Conservation (phyloP, 2,329 filamentous ascomycete genomes). For the Penicillium brevicompactum region DNA sequence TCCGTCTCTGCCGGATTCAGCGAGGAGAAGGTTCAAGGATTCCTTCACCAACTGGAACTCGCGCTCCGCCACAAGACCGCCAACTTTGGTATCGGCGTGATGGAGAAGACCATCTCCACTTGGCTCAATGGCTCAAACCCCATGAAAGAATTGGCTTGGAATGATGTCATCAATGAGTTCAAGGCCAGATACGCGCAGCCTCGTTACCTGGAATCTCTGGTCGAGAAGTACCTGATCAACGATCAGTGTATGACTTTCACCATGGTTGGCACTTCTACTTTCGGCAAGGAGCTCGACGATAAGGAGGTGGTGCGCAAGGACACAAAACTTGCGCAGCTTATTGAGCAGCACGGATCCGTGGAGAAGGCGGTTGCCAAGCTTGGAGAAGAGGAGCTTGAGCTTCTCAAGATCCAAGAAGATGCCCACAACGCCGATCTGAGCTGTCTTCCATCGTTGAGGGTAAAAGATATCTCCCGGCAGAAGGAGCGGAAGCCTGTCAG, state of each 20-base stretch:
- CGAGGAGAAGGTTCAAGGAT: slow-evolving; percentile 85
- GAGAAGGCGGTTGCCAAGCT: slow-evolving; percentile 72
- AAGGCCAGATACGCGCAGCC: slow-evolving; percentile 73
- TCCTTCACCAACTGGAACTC: slow-evolving; percentile 92
- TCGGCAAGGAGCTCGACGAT: slow-evolving; percentile 69
- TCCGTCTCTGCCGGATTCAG: slow-evolving; percentile 79
- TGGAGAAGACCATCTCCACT: slow-evolving; percentile 83
- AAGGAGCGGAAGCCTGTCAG: slow-evolving; percentile 73
- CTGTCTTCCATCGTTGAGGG: slow-evolving; percentile 83
- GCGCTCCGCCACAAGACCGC: slow-evolving; percentile 94
- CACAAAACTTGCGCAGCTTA: slow-evolving; percentile 70
- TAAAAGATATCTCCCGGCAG: slow-evolving; percentile 81
- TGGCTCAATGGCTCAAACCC: slow-evolving; percentile 98
- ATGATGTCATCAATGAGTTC: slow-evolving; percentile 82
- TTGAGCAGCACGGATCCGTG: slow-evolving; percentile 68
- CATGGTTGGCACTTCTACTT: slow-evolving; percentile 82
- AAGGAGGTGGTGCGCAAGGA: slow-evolving; percentile 79
- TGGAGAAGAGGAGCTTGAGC: slow-evolving; percentile 74
- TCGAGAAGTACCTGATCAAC: slow-evolving; percentile 89
- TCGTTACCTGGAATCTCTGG: slow-evolving; percentile 77
- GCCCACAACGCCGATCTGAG: slow-evolving; percentile 82
- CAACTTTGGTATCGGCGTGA: slow-evolving; percentile 86
- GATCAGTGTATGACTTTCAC: slow-evolving; percentile 88
- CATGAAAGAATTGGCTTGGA: slow-evolving; percentile 88
- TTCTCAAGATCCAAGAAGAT: slow-evolving; percentile 80